Evolutionary conservation across 2,329 filamentous ascomycete species (phyloP), one percentile per base, ranked within the genome.

Genomic region (Hypocreales sp.): DNA sequence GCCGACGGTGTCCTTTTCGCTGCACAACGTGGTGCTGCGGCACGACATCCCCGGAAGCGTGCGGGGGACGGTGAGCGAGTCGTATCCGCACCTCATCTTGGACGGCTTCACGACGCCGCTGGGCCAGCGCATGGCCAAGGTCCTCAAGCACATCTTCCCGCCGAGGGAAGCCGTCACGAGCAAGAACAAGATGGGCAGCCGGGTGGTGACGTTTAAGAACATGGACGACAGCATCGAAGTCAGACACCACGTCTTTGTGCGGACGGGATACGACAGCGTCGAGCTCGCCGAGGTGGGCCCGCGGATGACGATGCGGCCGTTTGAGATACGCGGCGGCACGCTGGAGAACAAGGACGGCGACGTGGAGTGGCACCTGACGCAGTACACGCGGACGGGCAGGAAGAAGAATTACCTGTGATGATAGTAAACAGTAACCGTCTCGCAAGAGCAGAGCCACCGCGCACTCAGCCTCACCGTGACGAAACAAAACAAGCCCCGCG

Each of bases 291-390:
- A 93, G 50, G 83, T 92, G 27, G 84, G 87, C 0, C 90, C 90
- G 2, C 67, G 90, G 31, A 93, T 95, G 82, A 93, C 84, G n/a
- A 90, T 95, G 83, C 67, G 83, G 39, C 61, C 84, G 28, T 98
- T 95, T 47, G 83, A 95, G 58, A 93, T 98, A 35, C 68, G 86
- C 25, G 78, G 77, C 28, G 87, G 90, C 11, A 92, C 87, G 4
- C 60, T 94, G 33, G 90, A 95, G 48, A 92, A 86, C 45, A 92
- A 92, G 52, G 81, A 92, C 39, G 87, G 87, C 4, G 90, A 98
- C 53, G 74, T 92, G 5, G 90, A 98, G 56, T 98, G 90, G 90
- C 79, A 90, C 36, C 63, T 98, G 36, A 92, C 82, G 35, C 87
- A 94, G 48, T 98, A 93, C 53, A 98, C 87, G 7, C 67, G 90